Evolutionary conservation across 768 basidiomycete genomes (phyloP), one percentile per base, ranked within the genome.

Genomic region (Crepidotus variabilis): DNA sequence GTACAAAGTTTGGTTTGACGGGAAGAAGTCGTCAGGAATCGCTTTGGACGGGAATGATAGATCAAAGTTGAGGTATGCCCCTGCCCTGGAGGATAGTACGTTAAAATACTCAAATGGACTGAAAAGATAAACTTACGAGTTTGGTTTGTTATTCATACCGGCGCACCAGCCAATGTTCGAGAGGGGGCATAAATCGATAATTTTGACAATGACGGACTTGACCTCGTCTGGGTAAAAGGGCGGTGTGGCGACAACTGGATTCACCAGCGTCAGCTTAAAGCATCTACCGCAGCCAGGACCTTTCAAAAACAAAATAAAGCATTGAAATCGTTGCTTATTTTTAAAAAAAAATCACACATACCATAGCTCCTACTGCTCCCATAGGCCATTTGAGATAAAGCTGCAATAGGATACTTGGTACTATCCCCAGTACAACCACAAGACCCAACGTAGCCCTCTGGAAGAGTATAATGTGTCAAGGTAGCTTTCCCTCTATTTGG

Each of bases 151-250:
- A 4, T 72, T 68, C 8, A 85, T 90, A 2, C 81, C 92, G 36
- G 80, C 83, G 63, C 92, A 93, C 88, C 85, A 90, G 14, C 85
- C 87, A 20, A 66, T 66, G 53, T 70, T 66, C 1, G 82, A 82
- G 14, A 82, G 70, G 6, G 91, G 90, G 65, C 92, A 94, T 18
- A 90, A 69, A 67, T 93, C 91, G 2, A 87, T 92, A 43, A 94
- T 71, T 70, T 94, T 94, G 51, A 93, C 73, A 21, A 89, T 80
- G 13, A 92, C 72, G 39, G 79, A 84, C 54, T 83, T 87, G 9
- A 77, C 73, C 24, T 73, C 72, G 24, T 79, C 63, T 1, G 90
- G 90, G 62, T 81, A 80, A 68, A 88, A 94, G 0, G 84, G 88
- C 7, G 90, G 90, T 43, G 78, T 73, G 0, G 84, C 76, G 18